phyloP scores from a whole-genome alignment of 306 rosid species.

The Rosa rugosa region DNA sequence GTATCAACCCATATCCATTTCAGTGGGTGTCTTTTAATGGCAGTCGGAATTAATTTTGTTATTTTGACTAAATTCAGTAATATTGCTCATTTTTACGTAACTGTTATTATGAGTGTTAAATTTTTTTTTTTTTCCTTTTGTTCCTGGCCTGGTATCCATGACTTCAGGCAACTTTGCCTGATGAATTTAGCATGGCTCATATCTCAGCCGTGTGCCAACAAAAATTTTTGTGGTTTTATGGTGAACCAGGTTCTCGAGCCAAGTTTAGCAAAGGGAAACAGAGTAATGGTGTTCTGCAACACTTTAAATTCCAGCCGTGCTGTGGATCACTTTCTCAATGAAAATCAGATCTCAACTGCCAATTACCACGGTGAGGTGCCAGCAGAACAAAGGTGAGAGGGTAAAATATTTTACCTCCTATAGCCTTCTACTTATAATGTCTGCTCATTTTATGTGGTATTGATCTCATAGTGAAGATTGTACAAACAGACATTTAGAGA shows the following conservation, averaged over 20 bases:
- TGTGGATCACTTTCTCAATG: slow-evolving; percentile 91
- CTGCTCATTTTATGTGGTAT: neutral
- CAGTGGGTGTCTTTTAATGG: neutral
- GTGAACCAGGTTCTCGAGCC: slow-evolving; percentile 88
- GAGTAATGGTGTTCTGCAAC: slow-evolving; percentile 96
- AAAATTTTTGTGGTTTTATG: neutral
- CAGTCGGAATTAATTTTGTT: neutral
- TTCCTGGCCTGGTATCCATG: neutral
- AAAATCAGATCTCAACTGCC: slow-evolving; percentile 72
- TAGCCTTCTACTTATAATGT: neutral
- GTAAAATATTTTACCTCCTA: slow-evolving; percentile 7
- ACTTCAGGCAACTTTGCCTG: neutral
- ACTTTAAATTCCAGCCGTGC: slow-evolving; percentile 96
- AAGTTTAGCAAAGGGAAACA: slow-evolving; percentile 85
- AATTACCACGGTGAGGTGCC: slow-evolving; percentile 99
- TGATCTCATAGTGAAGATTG: neutral
- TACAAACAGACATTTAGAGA: neutral
- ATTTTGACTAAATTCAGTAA: neutral
- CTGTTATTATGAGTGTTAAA: neutral
- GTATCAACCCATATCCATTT: neutral
- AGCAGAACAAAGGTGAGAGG: slow-evolving; percentile 74
- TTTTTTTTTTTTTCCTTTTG: neutral
- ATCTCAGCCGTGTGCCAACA: slow-evolving; percentile 10
- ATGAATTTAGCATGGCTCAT: neutral
- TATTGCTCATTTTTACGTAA: neutral